Conservation (phyloP, 208 protist genomes). For the Leptomonas pyrrhocoris region DNA sequence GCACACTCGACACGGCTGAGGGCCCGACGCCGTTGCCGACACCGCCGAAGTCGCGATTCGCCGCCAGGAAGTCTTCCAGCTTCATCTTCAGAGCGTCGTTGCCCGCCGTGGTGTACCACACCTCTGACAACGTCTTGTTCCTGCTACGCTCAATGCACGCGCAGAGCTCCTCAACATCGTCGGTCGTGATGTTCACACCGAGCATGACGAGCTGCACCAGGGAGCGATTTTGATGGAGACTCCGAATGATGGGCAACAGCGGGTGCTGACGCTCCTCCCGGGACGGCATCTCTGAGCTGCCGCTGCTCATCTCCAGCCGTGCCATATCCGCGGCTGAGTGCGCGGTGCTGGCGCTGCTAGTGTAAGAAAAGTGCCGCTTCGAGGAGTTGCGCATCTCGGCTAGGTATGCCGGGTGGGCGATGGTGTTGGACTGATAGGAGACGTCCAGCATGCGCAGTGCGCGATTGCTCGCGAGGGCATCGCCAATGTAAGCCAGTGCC, state of each 20-base stretch:
- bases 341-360: slow-evolving; percentile 9
- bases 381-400: slow-evolving; percentile 47
- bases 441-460: slow-evolving; percentile 54
- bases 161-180: slow-evolving; percentile 77
- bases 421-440: slow-evolving; percentile 52
- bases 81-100: slow-evolving; percentile 65
- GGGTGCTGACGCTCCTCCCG: slow-evolving; percentile 50
- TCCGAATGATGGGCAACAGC: slow-evolving; percentile 61
- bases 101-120: slow-evolving; percentile 52
- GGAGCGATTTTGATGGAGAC: slow-evolving; percentile 53
- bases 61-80: slow-evolving; percentile 58
- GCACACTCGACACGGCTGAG: slow-evolving; percentile 18
- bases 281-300: slow-evolving; percentile 20
- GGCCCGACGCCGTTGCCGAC: slow-evolving; percentile 3
- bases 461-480: slow-evolving; percentile 39
- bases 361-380: slow-evolving; percentile 25
- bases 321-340: slow-evolving; percentile 19
- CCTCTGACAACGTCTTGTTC: slow-evolving; percentile 49
- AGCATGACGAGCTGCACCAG: slow-evolving; percentile 55
- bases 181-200: slow-evolving; percentile 58
- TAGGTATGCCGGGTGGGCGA: slow-evolving; percentile 49
- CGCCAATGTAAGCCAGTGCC: slow-evolving; percentile 40
- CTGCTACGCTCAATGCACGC: slow-evolving; percentile 60
- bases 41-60: slow-evolving; percentile 40
- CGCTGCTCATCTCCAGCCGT: slow-evolving; percentile 23